Conservation (phyloP, 202 grass and related monocot genomes). For the Musa balbisiana region DNA sequence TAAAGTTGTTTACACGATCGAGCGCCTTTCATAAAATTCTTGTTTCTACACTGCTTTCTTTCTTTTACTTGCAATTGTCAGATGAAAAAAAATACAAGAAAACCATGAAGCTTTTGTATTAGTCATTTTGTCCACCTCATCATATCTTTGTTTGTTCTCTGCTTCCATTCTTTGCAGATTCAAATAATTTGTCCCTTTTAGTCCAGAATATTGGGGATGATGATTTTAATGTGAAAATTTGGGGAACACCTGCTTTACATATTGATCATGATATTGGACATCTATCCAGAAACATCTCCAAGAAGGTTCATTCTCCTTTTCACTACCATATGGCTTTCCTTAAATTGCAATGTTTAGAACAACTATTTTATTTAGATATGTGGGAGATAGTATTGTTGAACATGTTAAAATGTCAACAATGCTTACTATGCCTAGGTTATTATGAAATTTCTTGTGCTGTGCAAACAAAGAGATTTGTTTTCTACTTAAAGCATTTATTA, state of each 20-base stretch:
- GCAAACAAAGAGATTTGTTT: background rate
- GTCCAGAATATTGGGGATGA: constrained; percentile 44
- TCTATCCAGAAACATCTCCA: constrained; percentile 23
- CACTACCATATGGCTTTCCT: background rate
- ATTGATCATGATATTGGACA: constrained; percentile 10
- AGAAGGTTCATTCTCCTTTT: constrained; percentile 31
- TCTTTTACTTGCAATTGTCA: no score
- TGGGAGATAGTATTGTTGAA: background rate
- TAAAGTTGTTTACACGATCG: no score
- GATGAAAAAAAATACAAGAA: background rate
- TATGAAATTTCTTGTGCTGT: background rate
- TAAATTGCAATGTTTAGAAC: background rate
- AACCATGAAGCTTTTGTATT: background rate
- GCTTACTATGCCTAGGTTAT: background rate
- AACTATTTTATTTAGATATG: background rate
- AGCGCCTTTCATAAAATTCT: no score
- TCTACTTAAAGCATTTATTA: background rate
- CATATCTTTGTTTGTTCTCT: constrained; percentile 12
- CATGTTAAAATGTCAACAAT: background rate
- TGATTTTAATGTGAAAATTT: constrained; percentile 29
- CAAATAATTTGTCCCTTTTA: constrained; percentile 33
- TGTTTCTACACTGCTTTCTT: no score
- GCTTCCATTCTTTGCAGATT: constrained; percentile 39
- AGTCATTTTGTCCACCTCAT: background rate
- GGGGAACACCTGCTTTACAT: constrained; percentile 25